Evolutionary conservation across 345 rosid species (phyloP), one percentile per base, ranked within the genome.

Genomic region (Brassica cretica): DNA sequence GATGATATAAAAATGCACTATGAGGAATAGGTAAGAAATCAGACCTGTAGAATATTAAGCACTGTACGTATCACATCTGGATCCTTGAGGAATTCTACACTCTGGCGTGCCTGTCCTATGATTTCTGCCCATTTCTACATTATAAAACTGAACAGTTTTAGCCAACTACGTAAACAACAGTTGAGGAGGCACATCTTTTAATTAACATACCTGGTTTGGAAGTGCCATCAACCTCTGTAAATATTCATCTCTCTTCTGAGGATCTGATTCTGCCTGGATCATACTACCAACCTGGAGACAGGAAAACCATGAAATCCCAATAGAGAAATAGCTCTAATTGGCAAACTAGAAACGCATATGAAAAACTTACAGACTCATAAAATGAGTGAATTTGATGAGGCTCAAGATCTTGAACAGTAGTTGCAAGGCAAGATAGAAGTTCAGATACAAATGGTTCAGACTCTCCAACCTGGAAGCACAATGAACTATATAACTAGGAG

Each of bases 241-340:
- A 78, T 93, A 96, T 72, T 96, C 99, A 83, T 96, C 98, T 84
- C 99, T 89, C 86, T 93, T 96, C 71, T 90, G 97, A 14, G 88
- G 88, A 85, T 91, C 99, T 85, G 99, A 61, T 84, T 96, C 99
- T 30, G 99, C 99, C 81, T 93, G 99, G 73, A 96, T 90, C 99
- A 96, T 96, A 79, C 88, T 89, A 70, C 91, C 97, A 71, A 96
- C 99, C 99, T 96, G 78, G 78, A 80, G 58, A 64, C 1, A 76
- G 3, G 61, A 69, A 39, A 37, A 19, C 35, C 10, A 21, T 71
- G 62, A 62, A 64, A 37, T 44, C 66, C 12, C 27, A 60, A 41
- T 14, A 59, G 24, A 72, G 11, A 30, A 58, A 74, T 11, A 55
- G 33, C 41, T 72, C 76, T 66, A 18, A 68, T 27, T 68, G 30